These are phyloP conservation scores for Silybum marianum DNA, from an alignment of 129 eudicot genomes.

Conservation along the genomic window DNA sequence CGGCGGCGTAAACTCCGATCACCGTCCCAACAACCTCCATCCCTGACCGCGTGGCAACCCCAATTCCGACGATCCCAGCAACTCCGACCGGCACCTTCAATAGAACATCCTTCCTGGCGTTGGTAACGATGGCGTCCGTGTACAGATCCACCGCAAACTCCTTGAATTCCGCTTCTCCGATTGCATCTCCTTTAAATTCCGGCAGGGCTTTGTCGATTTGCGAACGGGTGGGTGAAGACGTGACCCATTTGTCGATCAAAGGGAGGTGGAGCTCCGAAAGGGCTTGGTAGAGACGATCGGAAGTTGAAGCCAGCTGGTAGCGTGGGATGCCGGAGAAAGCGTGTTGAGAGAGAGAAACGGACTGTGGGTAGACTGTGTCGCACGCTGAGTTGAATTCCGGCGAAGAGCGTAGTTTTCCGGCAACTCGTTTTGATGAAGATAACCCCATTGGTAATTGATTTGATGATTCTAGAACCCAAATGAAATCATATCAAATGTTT, in stretches of 20 bases:
- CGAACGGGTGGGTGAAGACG: constrained; percentile 57
- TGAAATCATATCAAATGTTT: too few species aligned
- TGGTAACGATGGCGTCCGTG: constrained; percentile 48
- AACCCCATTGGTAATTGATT: constrained; percentile 62
- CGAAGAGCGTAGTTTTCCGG: constrained; percentile 45
- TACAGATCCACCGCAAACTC: constrained; percentile 55
- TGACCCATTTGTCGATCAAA: constrained; percentile 57
- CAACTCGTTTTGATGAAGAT: constrained; percentile 59
- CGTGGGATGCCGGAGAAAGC: constrained; percentile 71
- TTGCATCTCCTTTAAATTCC: not conserved
- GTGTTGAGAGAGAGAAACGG: constrained; percentile 54
- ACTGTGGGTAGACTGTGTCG: constrained; percentile 48
- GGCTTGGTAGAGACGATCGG: constrained; percentile 56
- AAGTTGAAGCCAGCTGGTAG: constrained; percentile 68
- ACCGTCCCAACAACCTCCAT: constrained; percentile 52
- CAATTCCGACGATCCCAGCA: constrained; percentile 73
- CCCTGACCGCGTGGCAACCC: constrained; percentile 45
- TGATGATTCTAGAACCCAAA: not conserved
- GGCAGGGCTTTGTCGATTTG: constrained; percentile 54
- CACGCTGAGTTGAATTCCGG: constrained; percentile 66
- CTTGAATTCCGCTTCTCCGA: constrained; percentile 43
- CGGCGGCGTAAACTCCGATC: constrained; percentile 73
- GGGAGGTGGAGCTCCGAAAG: constrained; percentile 38
- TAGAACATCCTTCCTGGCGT: constrained; percentile 46
- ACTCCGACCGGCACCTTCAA: constrained; percentile 50